phyloP scores from a whole-genome alignment of 345 rosid genomes.

The Isatis tinctoria region DNA sequence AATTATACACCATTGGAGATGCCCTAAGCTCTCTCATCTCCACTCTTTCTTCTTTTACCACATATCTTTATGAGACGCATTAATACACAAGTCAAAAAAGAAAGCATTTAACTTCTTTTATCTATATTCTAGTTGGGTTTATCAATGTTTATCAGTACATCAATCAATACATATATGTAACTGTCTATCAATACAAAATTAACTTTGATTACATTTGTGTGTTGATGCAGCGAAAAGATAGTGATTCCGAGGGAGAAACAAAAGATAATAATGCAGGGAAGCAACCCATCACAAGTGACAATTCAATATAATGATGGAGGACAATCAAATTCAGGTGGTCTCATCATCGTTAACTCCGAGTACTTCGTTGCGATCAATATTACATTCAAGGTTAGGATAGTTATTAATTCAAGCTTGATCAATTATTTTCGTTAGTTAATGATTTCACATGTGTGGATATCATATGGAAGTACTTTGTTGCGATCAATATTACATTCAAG shows the following conservation, averaged over 20 bases:
- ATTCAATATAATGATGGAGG: constrained; percentile 32
- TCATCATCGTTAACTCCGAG: constrained; percentile 27
- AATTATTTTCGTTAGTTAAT: too few relatives aligned
- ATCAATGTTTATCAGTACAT: not conserved
- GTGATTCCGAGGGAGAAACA: constrained; percentile 35
- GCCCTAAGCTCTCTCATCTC: too few relatives aligned
- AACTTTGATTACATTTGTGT: not conserved
- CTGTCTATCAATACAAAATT: too few relatives aligned
- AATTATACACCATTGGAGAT: too few relatives aligned
- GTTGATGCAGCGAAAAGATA: constrained; percentile 38
- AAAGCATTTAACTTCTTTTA: not conserved
- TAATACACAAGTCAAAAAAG: not conserved
- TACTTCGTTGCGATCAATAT: constrained; percentile 41
- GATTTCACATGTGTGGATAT: too few relatives aligned
- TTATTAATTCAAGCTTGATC: too few relatives aligned
- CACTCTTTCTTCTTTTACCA: not conserved
- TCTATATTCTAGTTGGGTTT: not conserved
- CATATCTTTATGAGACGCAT: not conserved
- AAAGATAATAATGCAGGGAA: constrained; percentile 41
- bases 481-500: too few relatives aligned
- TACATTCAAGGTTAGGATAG: constrained; percentile 34
- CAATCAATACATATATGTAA: too few relatives aligned
- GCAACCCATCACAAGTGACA: constrained; percentile 8
- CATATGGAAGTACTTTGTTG: too few relatives aligned
- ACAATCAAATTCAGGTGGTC: constrained; percentile 3